Conservation (phyloP, 805 yeast genomes). For the Zygotorulaspora chibaensis region DNA sequence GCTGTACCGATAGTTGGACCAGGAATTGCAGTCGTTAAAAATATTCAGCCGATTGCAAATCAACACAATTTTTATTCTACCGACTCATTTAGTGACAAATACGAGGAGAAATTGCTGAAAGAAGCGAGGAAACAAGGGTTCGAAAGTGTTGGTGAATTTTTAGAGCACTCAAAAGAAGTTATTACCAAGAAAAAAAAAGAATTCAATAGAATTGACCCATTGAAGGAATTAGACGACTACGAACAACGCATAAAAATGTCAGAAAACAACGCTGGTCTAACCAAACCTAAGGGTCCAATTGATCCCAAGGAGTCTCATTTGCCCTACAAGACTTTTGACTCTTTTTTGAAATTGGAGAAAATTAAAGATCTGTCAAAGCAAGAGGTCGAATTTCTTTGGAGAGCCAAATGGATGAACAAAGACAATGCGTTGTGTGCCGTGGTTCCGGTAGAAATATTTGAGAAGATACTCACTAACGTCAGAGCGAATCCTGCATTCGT, state of each 20-base stretch:
- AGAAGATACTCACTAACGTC: slow-evolving; percentile 61
- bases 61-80: slow-evolving; percentile 16
- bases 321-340: slow-evolving; percentile 68
- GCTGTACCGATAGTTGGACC: background rate
- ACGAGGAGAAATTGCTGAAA: slow-evolving; percentile 36
- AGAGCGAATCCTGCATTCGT: slow-evolving; percentile 76
- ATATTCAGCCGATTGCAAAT: background rate
- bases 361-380: slow-evolving; percentile 48
- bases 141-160: slow-evolving; percentile 50
- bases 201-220: slow-evolving; percentile 62
- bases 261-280: slow-evolving; percentile 13
- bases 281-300: slow-evolving; percentile 27
- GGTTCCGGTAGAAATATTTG: slow-evolving; percentile 53
- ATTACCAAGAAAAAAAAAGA: slow-evolving; percentile 53
- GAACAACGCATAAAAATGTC: slow-evolving; percentile 37
- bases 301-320: slow-evolving; percentile 37
- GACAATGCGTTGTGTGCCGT: slow-evolving; percentile 63
- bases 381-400: slow-evolving; percentile 82
- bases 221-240: slow-evolving; percentile 58
- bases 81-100: slow-evolving; percentile 28
- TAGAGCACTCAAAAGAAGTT: slow-evolving; percentile 56
- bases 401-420: slow-evolving; percentile 68
- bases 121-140: slow-evolving; percentile 37
- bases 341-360: slow-evolving; percentile 69
- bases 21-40: background rate